These are phyloP conservation scores for Calcarisporium arbuscula DNA, from an alignment of 2,329 filamentous ascomycete species.

Conservation along the genomic window DNA sequence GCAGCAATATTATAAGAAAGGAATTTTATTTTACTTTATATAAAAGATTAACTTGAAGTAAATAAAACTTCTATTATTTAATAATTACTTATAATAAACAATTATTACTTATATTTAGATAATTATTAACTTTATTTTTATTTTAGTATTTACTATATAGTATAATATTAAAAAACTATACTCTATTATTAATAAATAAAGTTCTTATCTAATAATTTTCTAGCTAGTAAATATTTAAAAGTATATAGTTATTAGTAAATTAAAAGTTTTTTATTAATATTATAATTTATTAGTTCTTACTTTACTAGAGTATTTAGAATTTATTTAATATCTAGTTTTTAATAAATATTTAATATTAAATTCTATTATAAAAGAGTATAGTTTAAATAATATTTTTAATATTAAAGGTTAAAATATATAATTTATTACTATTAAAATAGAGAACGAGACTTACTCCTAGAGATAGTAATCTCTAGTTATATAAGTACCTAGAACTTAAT, in stretches of 20 bases:
- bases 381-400: no score
- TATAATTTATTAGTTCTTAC: no score
- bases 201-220: background rate
- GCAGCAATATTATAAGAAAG: background rate
- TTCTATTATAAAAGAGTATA: no score
- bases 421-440: no score
- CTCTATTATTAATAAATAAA: background rate
- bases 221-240: background rate
- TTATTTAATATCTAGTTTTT: no score
- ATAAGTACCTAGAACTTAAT: no score
- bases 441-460: no score
- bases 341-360: no score
- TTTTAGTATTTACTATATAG: constrained; percentile 2
- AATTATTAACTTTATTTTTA: background rate
- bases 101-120: background rate
- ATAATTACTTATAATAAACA: constrained; percentile 1
- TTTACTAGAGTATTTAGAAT: no score
- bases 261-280: constrained; percentile 1
- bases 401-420: no score
- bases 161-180: background rate
- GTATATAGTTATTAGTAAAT: background rate
- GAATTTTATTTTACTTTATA: background rate
- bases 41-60: constrained; percentile 1
- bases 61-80: background rate
- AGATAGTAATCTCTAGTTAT: no score